phyloP scores from a whole-genome alignment of 176 grass and related monocot species.

The Juncus effusus region DNA sequence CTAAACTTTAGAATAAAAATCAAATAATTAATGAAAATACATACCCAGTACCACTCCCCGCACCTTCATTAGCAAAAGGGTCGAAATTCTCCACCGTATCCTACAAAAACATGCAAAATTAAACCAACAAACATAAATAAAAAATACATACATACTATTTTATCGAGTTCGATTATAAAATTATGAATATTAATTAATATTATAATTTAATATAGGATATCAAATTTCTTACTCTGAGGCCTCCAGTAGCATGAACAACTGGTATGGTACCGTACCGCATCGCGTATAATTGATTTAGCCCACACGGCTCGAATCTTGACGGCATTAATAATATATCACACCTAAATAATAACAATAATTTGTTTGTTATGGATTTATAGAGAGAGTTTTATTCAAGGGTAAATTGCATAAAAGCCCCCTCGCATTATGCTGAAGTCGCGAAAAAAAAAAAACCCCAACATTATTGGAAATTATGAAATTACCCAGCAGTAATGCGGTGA shows the following conservation, averaged over 20 bases:
- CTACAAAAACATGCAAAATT: conserved; percentile 40
- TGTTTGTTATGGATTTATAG: no score
- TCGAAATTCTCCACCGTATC: conserved; percentile 90
- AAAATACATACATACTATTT: no score
- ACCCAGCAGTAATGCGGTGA: conserved; percentile 91
- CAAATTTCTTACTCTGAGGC: conserved; percentile 73
- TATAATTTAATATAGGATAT: neutral
- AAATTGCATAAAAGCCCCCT: no score
- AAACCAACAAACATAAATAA: conserved; percentile 18
- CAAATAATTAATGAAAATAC: neutral
- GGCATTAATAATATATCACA: conserved; percentile 98
- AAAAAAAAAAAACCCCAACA: conserved; percentile 8
- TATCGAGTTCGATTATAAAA: no score
- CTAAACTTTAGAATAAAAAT: neutral
- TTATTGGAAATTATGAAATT: neutral
- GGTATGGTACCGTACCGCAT: conserved; percentile 95
- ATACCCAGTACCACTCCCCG: conserved; percentile 80
- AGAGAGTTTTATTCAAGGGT: no score
- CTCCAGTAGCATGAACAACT: conserved; percentile 87
- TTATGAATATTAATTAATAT: neutral
- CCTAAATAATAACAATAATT: conserved; percentile 34
- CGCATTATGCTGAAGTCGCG: no score
- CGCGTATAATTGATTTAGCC: conserved; percentile 93
- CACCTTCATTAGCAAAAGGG: conserved; percentile 62
- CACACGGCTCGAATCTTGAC: conserved; percentile 95